phyloP scores from a whole-genome alignment of 2,329 filamentous ascomycete genomes.

The Sclerotinia minor region DNA sequence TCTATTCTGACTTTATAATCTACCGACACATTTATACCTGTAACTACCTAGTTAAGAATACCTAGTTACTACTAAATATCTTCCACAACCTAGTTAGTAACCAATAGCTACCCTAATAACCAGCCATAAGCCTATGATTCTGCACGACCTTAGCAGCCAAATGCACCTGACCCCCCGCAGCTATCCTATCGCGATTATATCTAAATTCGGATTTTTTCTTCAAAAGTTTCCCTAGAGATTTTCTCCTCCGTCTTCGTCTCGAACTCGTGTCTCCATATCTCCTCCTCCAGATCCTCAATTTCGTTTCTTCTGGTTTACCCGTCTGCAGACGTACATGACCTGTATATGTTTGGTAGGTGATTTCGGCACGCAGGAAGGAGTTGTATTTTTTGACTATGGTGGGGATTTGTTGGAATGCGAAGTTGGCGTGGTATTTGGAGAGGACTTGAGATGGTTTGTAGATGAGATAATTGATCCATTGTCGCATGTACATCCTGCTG shows the following conservation, averaged over 20 bases:
- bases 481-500: conserved; percentile 19
- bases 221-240: background rate
- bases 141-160: conserved; percentile 12
- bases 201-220: background rate
- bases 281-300: conserved; percentile 17
- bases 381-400: conserved; percentile 2
- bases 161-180: background rate
- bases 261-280: background rate
- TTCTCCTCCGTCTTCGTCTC: background rate
- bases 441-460: background rate
- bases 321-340: background rate
- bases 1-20: background rate
- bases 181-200: background rate
- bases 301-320: background rate
- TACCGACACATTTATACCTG: background rate
- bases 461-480: conserved; percentile 18
- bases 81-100: too few relatives aligned
- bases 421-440: conserved; percentile 5
- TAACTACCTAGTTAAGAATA: background rate
- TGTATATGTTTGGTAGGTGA: conserved; percentile 17
- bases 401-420: conserved; percentile 3
- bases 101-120: too few relatives aligned
- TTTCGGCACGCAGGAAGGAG: background rate
- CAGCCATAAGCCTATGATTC: background rate
- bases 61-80: too few relatives aligned